phyloP scores from a whole-genome alignment of 1,284 basidiomycete species.

The Papiliotrema laurentii region DNA sequence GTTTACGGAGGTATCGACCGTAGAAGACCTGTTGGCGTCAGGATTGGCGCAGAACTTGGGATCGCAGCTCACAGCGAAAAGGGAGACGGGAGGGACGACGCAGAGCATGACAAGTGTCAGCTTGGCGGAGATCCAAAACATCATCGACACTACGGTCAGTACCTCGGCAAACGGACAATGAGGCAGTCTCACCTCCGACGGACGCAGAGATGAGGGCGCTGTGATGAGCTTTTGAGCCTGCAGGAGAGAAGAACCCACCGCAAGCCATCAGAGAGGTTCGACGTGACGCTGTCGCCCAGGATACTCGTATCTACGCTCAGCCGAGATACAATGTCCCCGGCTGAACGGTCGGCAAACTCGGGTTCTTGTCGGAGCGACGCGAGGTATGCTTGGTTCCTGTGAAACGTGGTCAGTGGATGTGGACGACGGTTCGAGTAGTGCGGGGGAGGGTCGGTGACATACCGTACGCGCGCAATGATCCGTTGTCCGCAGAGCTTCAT shows the following conservation, averaged over 20 bases:
- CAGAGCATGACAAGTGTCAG: conserved; percentile 89
- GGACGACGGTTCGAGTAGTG: not conserved
- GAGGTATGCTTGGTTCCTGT: conserved; percentile 65
- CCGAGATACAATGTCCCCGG: conserved; percentile 89
- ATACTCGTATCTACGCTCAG: conserved; percentile 90
- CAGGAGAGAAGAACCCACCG: conserved; percentile 45
- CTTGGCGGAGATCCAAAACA: conserved; percentile 91
- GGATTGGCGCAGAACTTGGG: not conserved
- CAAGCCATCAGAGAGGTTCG: conserved; percentile 86
- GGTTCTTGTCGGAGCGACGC: conserved; percentile 83
- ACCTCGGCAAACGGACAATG: conserved; percentile 40
- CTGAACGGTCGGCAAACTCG: conserved; percentile 85
- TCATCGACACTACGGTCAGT: conserved; percentile 71
- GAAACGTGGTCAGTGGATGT: too few species aligned
- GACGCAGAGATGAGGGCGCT: conserved; percentile 77
- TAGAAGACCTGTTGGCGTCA: conserved; percentile 72
- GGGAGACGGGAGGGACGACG: conserved; percentile 89
- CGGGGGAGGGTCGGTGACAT: too few species aligned
- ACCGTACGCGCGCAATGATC: conserved; percentile 81
- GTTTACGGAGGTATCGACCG: conserved; percentile 85
- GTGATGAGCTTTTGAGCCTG: not conserved
- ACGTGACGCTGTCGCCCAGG: conserved; percentile 89
- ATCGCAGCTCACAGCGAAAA: conserved; percentile 70
- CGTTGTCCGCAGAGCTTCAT: conserved; percentile 87
- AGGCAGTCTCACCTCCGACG: conserved; percentile 77